Base-by-base conservation (phyloP, 345 rosid species). In the Sonneratia caseolaris region DNA sequence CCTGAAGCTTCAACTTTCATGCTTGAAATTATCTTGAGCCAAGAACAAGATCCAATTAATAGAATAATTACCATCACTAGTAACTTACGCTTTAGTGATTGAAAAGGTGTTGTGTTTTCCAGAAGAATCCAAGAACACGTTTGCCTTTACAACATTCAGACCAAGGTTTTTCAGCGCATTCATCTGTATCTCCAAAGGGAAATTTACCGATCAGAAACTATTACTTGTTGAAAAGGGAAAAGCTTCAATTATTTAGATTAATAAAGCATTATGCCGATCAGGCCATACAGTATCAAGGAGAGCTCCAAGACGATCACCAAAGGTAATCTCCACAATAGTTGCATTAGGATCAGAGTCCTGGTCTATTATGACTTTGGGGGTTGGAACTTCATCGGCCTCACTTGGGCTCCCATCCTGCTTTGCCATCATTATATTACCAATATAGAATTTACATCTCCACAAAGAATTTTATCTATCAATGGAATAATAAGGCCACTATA, bases 241-340 rank as follows among this genome's bases (percentile, higher is more conserved):
- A 32, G n/a, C 66, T 61, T n/a, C 64, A 59, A 59, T 24, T 12
- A 62, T 62, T 5, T 35, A 53, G 59, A 21, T 53, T 18, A 53
- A 19, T 53, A 53, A 53, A 53, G 59, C 66, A 35, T 10, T 24
- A 24, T 2, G 9, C 32, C 66, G 38, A 49, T 16, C 24, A 56
- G 27, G 37, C 47, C 74, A 57, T 86, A 95, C 99, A 0, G 99
- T 95, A 82, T 95, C 99, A 70, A 95, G 79, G 49, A 95, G 86
- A 77, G 97, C 97, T 56, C 99, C 99, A 68, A 95, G 99, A 81
- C 99, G 99, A 81, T 95, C 90, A 5, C 99, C 99, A 32, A 95
- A 95, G 24, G 97, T 95, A 7, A 95, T 78, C 86, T 95, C 93
- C 37, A 95, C 84, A 2, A 95, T 61, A 42, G 99, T 91, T 56